Evolutionary conservation across 2,329 filamentous ascomycete genomes (phyloP), one percentile per base, ranked within the genome.

Genomic region (Colletotrichum nymphaeae): DNA sequence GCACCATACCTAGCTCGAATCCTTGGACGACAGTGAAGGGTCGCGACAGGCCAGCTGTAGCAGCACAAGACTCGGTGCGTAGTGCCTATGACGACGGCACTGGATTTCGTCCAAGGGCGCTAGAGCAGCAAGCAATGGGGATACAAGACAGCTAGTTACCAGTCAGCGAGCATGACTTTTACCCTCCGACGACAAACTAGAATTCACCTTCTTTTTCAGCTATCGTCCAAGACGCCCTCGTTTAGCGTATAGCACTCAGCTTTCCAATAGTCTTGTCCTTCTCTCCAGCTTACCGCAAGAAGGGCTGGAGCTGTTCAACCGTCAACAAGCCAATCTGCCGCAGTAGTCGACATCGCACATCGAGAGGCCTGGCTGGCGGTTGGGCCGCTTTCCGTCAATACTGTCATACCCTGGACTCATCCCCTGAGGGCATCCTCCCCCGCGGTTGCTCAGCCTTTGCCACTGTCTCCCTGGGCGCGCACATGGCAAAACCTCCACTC

Each of bases 401-500:
- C 63, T 37, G 42, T 19, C 42, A 49, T 19, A 19, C 42, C 55
- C 26, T 37, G 19, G 46, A 35, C 46, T 46, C 30, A 42, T 53
- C 46, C n/a, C n/a, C 46, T 19, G 22, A 37, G 30, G 22, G 56
- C 63, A 24, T 58, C 62, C 56, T n/a, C 55, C 66, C 53, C 62
- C 70, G 59, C 60, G 42, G 71, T 70, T 73, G 60, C 60, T 62
- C 35, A 62, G 42, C 62, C 42, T 73, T 66, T 62, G 70, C 70
- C 71, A 66, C 67, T 71, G 35, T 60, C 71, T 73, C 65, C 67
- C 67, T 66, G 49, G 71, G 46, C 60, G 28, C 46, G 71, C 71
- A 73, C 71, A 73, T 71, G 71, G 71, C 67, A 66, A 32, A 49
- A 37, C 46, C 71, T 73, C 62, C 71, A 62, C 60, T 71, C 32